These are phyloP conservation scores for Gossypium arboreum DNA, from an alignment of 345 rosid species.

Conservation along the genomic window DNA sequence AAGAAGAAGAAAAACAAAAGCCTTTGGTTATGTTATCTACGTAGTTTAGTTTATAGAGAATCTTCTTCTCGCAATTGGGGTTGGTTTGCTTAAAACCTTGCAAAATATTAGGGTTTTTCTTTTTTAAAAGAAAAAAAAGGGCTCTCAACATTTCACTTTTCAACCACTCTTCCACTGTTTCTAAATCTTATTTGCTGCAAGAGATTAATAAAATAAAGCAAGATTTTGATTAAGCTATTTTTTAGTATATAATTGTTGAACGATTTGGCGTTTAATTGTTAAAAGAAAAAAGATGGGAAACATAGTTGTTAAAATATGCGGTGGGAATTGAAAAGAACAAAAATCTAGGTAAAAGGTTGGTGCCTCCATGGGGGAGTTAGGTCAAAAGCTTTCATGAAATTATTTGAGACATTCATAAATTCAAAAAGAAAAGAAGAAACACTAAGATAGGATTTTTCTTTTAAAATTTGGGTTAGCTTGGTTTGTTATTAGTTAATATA, in stretches of 20 bases:
- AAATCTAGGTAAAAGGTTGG: constrained; percentile 25
- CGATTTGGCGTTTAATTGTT: not conserved
- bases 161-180: constrained; percentile 39
- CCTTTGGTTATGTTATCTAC: constrained; percentile 24
- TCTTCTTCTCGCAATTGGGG: constrained; percentile 24
- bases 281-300: constrained; percentile 12
- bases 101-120: constrained; percentile 13
- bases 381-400: constrained; percentile 26
- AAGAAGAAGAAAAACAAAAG: not conserved
- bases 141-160: constrained; percentile 35
- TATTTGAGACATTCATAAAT: not conserved
- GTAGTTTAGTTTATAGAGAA: constrained; percentile 36
- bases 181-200: not conserved
- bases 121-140: not conserved
- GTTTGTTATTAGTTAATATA: too few relatives aligned
- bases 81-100: constrained; percentile 26
- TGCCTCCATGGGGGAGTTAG: constrained; percentile 17
- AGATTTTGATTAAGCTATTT: not conserved
- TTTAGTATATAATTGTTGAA: not conserved
- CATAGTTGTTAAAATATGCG: constrained; percentile 12
- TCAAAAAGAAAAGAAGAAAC: not conserved
- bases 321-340: constrained; percentile 28
- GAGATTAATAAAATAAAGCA: not conserved
- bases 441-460: too few relatives aligned
- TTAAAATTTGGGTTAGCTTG: too few relatives aligned